Evolutionary conservation across 2,329 filamentous ascomycete genomes (phyloP).

Genomic region (Aspergillus uvarum): DNA sequence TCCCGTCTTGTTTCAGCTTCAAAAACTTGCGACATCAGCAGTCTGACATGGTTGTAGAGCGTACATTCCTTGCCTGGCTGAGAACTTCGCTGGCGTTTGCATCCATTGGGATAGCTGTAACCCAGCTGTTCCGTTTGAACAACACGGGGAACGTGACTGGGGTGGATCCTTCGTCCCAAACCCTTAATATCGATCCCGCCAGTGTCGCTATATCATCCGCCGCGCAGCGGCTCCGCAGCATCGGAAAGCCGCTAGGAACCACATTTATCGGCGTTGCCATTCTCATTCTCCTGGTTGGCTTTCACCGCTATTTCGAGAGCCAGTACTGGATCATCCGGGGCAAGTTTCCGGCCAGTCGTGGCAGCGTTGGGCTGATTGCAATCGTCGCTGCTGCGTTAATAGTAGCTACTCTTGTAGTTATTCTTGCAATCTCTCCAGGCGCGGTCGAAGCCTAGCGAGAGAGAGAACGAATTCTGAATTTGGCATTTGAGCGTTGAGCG

Average conservation of each 20-base stretch:
- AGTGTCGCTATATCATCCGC: conserved; percentile 19
- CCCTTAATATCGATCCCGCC: conserved; percentile 20
- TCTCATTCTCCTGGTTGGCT: conserved; percentile 60
- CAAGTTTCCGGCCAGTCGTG: conserved; percentile 64
- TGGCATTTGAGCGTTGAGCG: background rate
- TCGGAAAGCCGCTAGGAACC: conserved; percentile 63
- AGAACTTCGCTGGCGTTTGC: conserved; percentile 66
- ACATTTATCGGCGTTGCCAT: conserved; percentile 64
- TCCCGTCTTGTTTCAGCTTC: background rate
- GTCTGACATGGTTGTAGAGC: conserved; percentile 47
- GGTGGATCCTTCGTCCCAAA: conserved; percentile 15
- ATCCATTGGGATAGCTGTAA: conserved; percentile 65
- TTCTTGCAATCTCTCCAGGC: conserved; percentile 55
- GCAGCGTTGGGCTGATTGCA: conserved; percentile 60
- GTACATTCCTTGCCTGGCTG: conserved; percentile 69
- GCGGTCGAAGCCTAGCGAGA: conserved; percentile 29
- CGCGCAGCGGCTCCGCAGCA: conserved; percentile 43
- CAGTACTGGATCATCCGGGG: conserved; percentile 67
- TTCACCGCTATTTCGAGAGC: conserved; percentile 65
- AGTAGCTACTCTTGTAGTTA: conserved; percentile 59
- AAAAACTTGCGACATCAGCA: conserved; percentile 7
- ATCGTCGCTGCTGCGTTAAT: conserved; percentile 58
- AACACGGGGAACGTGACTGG: conserved; percentile 36
- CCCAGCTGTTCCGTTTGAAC: conserved; percentile 66
- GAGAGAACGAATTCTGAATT: background rate